Evolutionary conservation across 345 rosid genomes (phyloP), one percentile per base, ranked within the genome.

Genomic region (Ricinus communis): DNA sequence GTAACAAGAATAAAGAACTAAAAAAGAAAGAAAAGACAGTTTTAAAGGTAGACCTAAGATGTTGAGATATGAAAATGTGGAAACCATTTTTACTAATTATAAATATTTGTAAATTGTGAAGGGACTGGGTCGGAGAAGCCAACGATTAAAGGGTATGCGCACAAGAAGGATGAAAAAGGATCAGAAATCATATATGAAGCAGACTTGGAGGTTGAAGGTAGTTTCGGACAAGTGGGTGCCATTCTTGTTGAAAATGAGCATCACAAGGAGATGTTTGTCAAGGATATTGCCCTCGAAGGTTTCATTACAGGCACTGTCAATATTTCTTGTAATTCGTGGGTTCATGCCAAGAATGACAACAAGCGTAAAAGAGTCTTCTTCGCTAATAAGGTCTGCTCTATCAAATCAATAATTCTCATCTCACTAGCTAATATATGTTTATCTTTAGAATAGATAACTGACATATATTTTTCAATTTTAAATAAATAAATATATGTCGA

Each of bases 281-380:
- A 72, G 69, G 72, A 63, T 21, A 68, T 77, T 0, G 49, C 49
- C 18, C 58, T 77, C 31, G 61, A 61, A 13, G 80, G 80, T 43
- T 72, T 77, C 54, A 7, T 38, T 3, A 1, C 9, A 1, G 73
- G 76, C 13, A 36, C 73, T 1, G 33, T 67, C 9, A 12, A 60
- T 27, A 7, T 77, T 5, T 15, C 65, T 18, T 77, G 76, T 16
- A 28, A 67, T 27, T 71, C 76, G 0, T 71, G 76, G 76, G 73
- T 62, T 49, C 73, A 53, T 0, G n/a, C 80, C 40, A 56, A 25
- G 41, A 13, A 10, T 16, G 11, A 53, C 28, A n/a, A 33, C 18
- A 46, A 76, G 24, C 59, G 11, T 9, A 76, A 86, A 62, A 75
- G 98, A 45, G 38, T 93, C 63, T 88, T 93, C 81, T 91, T 93